These are phyloP conservation scores for Xerocomellus amylosporus DNA, from an alignment of 768 basidiomycete species.

Conservation along the genomic window DNA sequence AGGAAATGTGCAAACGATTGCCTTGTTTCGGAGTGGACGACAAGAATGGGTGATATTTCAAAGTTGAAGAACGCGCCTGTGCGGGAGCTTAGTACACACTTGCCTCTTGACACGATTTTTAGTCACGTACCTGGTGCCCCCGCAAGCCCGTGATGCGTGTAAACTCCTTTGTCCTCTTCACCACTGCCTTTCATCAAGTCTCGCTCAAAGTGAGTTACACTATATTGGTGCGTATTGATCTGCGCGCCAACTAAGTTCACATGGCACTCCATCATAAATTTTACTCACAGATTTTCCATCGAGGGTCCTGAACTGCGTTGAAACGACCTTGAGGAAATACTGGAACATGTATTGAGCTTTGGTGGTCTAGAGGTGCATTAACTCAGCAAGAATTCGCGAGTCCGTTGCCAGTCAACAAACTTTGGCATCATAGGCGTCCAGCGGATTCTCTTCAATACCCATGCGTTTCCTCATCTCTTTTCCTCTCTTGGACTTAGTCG, in stretches of 20 bases:
- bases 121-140: slow-evolving; percentile 61
- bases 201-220: slow-evolving; percentile 93
- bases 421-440: slow-evolving; percentile 62
- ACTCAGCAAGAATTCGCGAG: slow-evolving; percentile 4
- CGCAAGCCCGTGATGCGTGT: slow-evolving; percentile 66
- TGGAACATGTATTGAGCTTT: slow-evolving; percentile 94
- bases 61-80: slow-evolving; percentile 85
- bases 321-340: slow-evolving; percentile 98
- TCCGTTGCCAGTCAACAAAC: slow-evolving; percentile 37
- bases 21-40: slow-evolving; percentile 85
- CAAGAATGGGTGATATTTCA: slow-evolving; percentile 95
- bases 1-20: slow-evolving; percentile 98
- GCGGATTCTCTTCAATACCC: slow-evolving; percentile 71
- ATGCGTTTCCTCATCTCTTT: slow-evolving; percentile 66
- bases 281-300: slow-evolving; percentile 61
- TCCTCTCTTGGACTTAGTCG: slow-evolving; percentile 58
- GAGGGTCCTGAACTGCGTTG: slow-evolving; percentile 88
- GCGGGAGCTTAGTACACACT: not conserved
- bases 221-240: slow-evolving; percentile 93
- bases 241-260: slow-evolving; percentile 28
- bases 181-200: slow-evolving; percentile 66
- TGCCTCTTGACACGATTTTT: not conserved
- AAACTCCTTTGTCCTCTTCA: slow-evolving; percentile 63
- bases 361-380: slow-evolving; percentile 47
- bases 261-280: not conserved